These are phyloP conservation scores for Fusarium foetens DNA, from an alignment of 2,329 filamentous ascomycete species.

Conservation along the genomic window DNA sequence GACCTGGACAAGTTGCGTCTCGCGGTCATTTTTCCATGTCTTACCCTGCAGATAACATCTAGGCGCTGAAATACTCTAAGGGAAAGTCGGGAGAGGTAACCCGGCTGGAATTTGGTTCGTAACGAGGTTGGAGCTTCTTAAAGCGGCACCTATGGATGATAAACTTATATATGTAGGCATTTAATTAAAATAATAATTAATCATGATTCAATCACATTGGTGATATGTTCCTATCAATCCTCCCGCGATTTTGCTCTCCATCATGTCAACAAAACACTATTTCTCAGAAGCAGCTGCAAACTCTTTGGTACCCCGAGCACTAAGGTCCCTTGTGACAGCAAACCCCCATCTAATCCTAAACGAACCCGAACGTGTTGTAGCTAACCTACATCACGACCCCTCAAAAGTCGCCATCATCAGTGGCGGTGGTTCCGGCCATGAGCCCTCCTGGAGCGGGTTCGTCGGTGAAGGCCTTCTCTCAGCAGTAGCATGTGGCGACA, in stretches of 20 bases:
- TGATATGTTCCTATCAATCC: too few relatives aligned
- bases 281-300: background rate
- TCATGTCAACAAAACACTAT: background rate
- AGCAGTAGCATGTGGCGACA: background rate
- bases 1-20: background rate
- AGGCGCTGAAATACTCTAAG: background rate
- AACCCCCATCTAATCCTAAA: background rate
- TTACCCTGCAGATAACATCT: background rate
- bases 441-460: background rate
- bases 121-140: rapidly evolving
- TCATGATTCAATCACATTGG: too few relatives aligned
- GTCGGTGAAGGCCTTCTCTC: rapidly evolving
- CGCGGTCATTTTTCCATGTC: background rate
- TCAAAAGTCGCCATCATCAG: background rate
- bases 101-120: rapidly evolving
- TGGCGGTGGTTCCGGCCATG: background rate
- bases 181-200: rapidly evolving
- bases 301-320: background rate
- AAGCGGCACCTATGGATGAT: background rate
- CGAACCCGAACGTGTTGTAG: background rate
- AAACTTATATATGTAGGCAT: background rate
- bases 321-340: background rate
- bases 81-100: background rate
- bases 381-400: background rate
- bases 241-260: background rate